Conservation (phyloP, 75 land plant species). For the Cryptomeria japonica region DNA sequence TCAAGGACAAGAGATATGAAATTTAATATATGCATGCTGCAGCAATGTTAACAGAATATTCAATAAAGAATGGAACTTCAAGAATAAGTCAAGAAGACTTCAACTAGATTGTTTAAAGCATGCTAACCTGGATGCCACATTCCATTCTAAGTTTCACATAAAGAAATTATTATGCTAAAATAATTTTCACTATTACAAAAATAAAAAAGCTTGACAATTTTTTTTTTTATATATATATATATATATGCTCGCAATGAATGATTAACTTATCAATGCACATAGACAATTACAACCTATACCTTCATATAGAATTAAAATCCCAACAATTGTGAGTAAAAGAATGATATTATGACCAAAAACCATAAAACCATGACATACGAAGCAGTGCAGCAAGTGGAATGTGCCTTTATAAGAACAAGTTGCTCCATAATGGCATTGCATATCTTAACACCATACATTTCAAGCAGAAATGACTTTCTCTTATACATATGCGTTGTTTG, state of each 20-base stretch:
- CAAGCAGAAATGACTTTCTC: not conserved
- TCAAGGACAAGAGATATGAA: not conserved
- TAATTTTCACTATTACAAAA: not conserved
- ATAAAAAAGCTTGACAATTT: too few relatives aligned
- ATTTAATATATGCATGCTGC: slow-evolving; percentile 1
- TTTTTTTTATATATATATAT: too few relatives aligned
- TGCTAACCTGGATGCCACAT: not conserved
- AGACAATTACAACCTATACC: not conserved
- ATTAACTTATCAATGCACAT: not conserved
- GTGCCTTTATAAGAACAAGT: not conserved
- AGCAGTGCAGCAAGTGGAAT: not conserved
- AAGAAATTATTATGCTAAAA: not conserved
- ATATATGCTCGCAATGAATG: not conserved
- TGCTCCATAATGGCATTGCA: not conserved
- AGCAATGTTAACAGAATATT: not conserved
- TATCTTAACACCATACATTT: not conserved
- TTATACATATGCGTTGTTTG: not conserved
- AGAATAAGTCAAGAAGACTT: not conserved
- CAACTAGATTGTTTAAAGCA: not conserved
- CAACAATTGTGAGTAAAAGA: not conserved
- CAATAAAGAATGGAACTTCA: not conserved
- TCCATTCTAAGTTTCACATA: not conserved
- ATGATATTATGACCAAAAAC: not conserved
- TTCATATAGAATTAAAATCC: not conserved
- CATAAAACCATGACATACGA: not conserved